phyloP scores from a whole-genome alignment of 495 filamentous ascomycete genomes.

The Darksidea phi region DNA sequence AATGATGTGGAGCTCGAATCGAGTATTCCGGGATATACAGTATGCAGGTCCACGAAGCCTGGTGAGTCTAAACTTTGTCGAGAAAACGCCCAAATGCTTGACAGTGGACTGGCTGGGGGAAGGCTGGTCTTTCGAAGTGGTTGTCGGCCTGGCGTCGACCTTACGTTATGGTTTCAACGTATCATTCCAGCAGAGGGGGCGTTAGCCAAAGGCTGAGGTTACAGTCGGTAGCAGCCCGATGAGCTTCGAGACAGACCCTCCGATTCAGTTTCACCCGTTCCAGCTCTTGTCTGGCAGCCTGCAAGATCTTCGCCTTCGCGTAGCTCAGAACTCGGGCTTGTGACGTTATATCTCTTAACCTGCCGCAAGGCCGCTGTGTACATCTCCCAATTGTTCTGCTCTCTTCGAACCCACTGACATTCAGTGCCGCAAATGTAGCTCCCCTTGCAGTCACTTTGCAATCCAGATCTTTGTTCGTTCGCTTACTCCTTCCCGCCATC shows the following conservation, averaged over 20 bases:
- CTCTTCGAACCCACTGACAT: background rate
- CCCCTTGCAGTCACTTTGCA: conserved; percentile 16
- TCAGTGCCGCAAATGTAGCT: background rate
- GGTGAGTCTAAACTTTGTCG: background rate
- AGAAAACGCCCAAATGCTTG: background rate
- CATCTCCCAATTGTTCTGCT: background rate
- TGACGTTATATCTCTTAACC: conserved; percentile 3
- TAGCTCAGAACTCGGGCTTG: background rate
- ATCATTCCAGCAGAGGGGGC: conserved; percentile 20
- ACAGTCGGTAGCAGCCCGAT: conserved; percentile 20
- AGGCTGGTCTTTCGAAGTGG: conserved; percentile 2
- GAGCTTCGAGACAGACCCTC: conserved; percentile 16
- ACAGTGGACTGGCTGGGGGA: background rate
- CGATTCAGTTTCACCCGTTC: conserved; percentile 1
- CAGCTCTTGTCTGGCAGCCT: conserved; percentile 3
- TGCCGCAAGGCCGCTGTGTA: conserved; percentile 11
- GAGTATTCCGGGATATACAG: too few species aligned
- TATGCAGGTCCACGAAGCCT: background rate
- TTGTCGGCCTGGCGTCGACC: conserved; percentile 11
- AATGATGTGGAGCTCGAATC: too few species aligned
- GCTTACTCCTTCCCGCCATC: conserved; percentile 4
- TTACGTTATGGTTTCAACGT: conserved; percentile 14
- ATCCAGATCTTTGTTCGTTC: conserved; percentile 9
- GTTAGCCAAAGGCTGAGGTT: conserved; percentile 21
- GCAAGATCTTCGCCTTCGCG: conserved; percentile 14